Conservation (phyloP, 345 rosid genomes). For the Viola odorata region DNA sequence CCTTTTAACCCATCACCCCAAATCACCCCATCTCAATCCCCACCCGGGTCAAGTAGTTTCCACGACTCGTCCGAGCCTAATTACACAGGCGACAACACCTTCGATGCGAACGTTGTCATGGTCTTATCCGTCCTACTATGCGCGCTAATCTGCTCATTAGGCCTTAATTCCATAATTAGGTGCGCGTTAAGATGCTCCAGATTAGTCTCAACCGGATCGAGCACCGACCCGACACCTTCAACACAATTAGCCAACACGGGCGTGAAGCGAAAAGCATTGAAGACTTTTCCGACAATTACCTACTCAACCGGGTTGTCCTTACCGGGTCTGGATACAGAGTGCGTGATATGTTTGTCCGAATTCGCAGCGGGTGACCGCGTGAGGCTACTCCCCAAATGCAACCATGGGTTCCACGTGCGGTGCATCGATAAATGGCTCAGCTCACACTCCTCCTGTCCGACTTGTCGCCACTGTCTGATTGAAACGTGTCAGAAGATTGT, state of each 20-base stretch:
- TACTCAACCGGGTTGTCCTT: constrained; percentile 37
- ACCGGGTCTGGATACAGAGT: constrained; percentile 42
- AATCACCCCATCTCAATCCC: constrained; percentile 33
- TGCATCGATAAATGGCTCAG: constrained; percentile 68
- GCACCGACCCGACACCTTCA: constrained; percentile 15
- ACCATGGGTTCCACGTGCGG: constrained; percentile 60
- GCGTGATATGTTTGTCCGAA: constrained; percentile 51
- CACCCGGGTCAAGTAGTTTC: constrained; percentile 20
- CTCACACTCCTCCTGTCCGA: constrained; percentile 61
- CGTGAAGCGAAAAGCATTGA: constrained; percentile 36
- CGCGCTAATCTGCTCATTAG: constrained; percentile 41
- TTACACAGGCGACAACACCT: constrained; percentile 15
- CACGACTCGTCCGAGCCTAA: constrained; percentile 21
- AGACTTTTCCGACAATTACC: constrained; percentile 37
- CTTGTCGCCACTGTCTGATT: constrained; percentile 62
- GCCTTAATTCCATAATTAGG: constrained; percentile 42
- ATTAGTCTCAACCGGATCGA: constrained; percentile 27
- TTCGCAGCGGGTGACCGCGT: constrained; percentile 33
- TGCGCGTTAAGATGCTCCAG: constrained; percentile 34
- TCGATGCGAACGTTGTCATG: constrained; percentile 38
- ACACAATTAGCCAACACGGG: constrained; percentile 32
- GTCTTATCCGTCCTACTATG: constrained; percentile 47
- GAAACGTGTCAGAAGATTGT: constrained; percentile 77
- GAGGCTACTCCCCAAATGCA: constrained; percentile 54
- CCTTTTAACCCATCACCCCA: constrained; percentile 19